A percentile compares a stretch with the other conserved stretches of the same genome.
These are phyloP conservation scores for Penicillium sp. DNA, from an alignment of 2,329 filamentous ascomycete species.

Conservation along the genomic window DNA sequence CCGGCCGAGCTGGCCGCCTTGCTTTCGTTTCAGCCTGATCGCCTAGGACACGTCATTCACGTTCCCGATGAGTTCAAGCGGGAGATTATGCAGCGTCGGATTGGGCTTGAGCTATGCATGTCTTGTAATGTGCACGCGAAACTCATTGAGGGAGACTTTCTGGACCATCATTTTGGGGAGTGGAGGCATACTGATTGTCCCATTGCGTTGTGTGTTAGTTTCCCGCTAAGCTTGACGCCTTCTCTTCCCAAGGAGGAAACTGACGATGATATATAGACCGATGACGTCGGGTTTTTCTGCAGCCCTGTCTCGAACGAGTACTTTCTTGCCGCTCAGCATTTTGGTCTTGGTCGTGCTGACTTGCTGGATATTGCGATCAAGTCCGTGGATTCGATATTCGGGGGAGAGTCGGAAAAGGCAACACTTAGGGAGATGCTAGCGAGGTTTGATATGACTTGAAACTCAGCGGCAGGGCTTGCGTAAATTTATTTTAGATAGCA, in stretches of 20 bases:
- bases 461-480: too few relatives aligned
- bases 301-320: conserved; percentile 80
- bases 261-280: conserved; percentile 60
- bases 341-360: conserved; percentile 57
- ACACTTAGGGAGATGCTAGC: conserved; percentile 29
- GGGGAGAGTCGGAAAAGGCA: conserved; percentile 61
- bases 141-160: conserved; percentile 68
- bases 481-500: too few relatives aligned
- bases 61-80: conserved; percentile 64
- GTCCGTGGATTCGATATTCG: conserved; percentile 70
- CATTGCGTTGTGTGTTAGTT: conserved; percentile 71
- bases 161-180: conserved; percentile 76
- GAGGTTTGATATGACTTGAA: too few relatives aligned
- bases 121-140: conserved; percentile 80
- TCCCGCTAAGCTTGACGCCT: not conserved
- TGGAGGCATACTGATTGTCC: conserved; percentile 67
- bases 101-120: conserved; percentile 77
- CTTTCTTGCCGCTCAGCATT: conserved; percentile 71
- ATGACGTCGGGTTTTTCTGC: conserved; percentile 81
- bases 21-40: conserved; percentile 67
- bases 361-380: conserved; percentile 63
- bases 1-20: conserved; percentile 66
- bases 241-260: conserved; percentile 8
- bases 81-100: conserved; percentile 56
- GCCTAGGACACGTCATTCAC: conserved; percentile 80